Evolutionary conservation across 1,284 basidiomycete species (phyloP).

Genomic region (Acaromyces ingoldii): DNA sequence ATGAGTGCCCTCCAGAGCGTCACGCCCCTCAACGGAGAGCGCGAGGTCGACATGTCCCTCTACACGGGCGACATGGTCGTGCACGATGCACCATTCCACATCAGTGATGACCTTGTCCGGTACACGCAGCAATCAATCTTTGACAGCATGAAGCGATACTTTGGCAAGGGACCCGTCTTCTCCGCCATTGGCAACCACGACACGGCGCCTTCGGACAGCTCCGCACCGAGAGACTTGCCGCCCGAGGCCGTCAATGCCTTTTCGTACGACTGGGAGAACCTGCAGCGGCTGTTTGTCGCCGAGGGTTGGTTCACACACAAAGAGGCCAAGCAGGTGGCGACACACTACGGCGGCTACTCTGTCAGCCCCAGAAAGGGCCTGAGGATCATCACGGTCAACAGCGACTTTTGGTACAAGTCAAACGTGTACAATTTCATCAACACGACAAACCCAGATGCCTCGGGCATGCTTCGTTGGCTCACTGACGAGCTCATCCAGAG

Average conservation of each 20-base stretch:
- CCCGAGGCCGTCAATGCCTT: conserved; percentile 29
- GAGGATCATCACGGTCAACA: conserved; percentile 70
- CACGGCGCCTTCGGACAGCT: conserved; percentile 36
- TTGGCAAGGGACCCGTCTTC: conserved; percentile 42
- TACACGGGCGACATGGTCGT: conserved; percentile 73
- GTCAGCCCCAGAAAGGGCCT: conserved; percentile 66
- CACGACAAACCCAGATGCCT: conserved; percentile 64
- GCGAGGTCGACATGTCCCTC: conserved; percentile 64
- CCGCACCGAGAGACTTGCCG: conserved; percentile 30
- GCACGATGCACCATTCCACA: conserved; percentile 42
- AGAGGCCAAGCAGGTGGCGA: conserved; percentile 60
- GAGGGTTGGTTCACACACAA: conserved; percentile 66
- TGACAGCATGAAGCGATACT: conserved; percentile 29
- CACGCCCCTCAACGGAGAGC: conserved; percentile 61
- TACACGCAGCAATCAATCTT: conserved; percentile 48
- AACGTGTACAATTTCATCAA: conserved; percentile 74
- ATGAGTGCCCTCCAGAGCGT: conserved; percentile 65
- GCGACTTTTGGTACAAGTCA: conserved; percentile 56
- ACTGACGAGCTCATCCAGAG: conserved; percentile 68
- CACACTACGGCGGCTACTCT: conserved; percentile 71
- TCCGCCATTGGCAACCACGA: conserved; percentile 50
- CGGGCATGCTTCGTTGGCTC: conserved; percentile 70
- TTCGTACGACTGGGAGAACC: conserved; percentile 48
- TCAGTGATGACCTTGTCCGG: conserved; percentile 39
- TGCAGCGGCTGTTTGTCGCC: conserved; percentile 21